phyloP scores from a whole-genome alignment of 176 grass and related monocot species.

The Oryza rufipogon region DNA sequence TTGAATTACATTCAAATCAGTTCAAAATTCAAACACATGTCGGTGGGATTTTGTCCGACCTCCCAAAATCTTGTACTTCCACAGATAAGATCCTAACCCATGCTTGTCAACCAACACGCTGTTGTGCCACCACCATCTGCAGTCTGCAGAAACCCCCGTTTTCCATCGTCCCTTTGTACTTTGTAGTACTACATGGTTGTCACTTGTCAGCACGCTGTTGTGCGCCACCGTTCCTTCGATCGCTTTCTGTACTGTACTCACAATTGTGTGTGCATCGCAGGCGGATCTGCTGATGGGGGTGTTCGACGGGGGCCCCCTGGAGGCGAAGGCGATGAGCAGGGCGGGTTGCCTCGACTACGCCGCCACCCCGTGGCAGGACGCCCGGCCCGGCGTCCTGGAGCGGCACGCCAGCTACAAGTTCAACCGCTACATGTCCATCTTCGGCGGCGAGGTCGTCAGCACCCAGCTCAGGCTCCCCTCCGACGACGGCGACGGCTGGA shows the following conservation, averaged over 20 bases:
- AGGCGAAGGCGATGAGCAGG: conserved; percentile 60
- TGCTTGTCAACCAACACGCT: not conserved
- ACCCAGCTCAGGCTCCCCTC: conserved; percentile 60
- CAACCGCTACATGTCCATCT: conserved; percentile 75
- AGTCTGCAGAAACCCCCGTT: too few species aligned
- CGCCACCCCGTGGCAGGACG: conserved; percentile 58
- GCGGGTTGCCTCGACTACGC: conserved; percentile 80
- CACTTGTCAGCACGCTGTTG: too few species aligned
- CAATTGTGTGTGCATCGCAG: conserved; percentile 26
- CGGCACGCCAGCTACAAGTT: conserved; percentile 76
- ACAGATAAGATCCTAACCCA: too few species aligned
- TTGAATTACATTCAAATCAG: too few species aligned
- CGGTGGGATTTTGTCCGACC: not conserved
- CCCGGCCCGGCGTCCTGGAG: conserved; percentile 53
- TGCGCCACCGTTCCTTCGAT: not conserved
- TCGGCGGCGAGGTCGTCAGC: conserved; percentile 79
- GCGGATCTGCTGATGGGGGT: conserved; percentile 59
- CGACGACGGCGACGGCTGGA: conserved; percentile 63
- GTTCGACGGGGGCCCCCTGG: conserved; percentile 66
- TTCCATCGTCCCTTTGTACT: too few species aligned
- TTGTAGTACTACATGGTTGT: too few species aligned
- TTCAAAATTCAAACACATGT: too few species aligned
- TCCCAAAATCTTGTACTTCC: not conserved
- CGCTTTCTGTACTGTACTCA: not conserved
- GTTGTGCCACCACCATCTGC: too few species aligned